Evolutionary conservation across 805 yeast genomes (phyloP).

Genomic region (Saturnispora quitensis): DNA sequence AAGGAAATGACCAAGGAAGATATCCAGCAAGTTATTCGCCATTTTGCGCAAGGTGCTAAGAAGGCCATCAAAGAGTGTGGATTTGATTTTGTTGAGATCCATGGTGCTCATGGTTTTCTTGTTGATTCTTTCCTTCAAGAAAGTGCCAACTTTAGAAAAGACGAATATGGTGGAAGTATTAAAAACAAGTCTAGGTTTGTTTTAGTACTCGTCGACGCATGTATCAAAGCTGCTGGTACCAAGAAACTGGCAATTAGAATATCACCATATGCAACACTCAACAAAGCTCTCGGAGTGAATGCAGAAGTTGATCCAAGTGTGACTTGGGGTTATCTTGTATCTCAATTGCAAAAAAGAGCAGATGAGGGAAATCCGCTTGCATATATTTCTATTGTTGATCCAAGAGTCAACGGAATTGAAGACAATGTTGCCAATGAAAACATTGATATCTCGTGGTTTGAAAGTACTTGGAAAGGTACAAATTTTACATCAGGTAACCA

Average conservation of each 20-base stretch:
- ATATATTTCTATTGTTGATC: slow-evolving; percentile 37
- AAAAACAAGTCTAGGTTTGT: slow-evolving; percentile 35
- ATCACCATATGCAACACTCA: slow-evolving; percentile 37
- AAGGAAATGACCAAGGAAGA: slow-evolving; percentile 35
- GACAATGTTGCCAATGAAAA: too few species aligned
- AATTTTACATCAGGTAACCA: slow-evolving; percentile 13
- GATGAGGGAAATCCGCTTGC: slow-evolving; percentile 16
- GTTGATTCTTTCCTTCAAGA: slow-evolving; percentile 33
- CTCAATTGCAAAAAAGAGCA: slow-evolving; percentile 30
- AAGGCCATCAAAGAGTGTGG: slow-evolving; percentile 31
- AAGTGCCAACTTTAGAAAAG: slow-evolving; percentile 30
- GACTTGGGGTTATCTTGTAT: slow-evolving; percentile 30
- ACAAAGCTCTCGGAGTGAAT: slow-evolving; percentile 31
- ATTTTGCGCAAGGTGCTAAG: slow-evolving; percentile 38
- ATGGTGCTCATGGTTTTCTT: slow-evolving; percentile 35
- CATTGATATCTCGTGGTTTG: not conserved
- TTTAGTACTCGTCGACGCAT: slow-evolving; percentile 42
- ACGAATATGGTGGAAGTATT: slow-evolving; percentile 35
- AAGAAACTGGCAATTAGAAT: slow-evolving; percentile 39
- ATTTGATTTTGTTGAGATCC: slow-evolving; percentile 35
- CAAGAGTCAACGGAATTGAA: slow-evolving; percentile 50
- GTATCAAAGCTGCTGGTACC: slow-evolving; percentile 44
- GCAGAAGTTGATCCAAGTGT: slow-evolving; percentile 29
- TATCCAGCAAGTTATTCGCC: slow-evolving; percentile 32
- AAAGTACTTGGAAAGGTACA: not conserved